A percentile compares a stretch with the other conserved stretches of the same genome.
Evolutionary conservation across 169 alveolate species (phyloP).

Genomic region (Eimeria praecox): DNA sequence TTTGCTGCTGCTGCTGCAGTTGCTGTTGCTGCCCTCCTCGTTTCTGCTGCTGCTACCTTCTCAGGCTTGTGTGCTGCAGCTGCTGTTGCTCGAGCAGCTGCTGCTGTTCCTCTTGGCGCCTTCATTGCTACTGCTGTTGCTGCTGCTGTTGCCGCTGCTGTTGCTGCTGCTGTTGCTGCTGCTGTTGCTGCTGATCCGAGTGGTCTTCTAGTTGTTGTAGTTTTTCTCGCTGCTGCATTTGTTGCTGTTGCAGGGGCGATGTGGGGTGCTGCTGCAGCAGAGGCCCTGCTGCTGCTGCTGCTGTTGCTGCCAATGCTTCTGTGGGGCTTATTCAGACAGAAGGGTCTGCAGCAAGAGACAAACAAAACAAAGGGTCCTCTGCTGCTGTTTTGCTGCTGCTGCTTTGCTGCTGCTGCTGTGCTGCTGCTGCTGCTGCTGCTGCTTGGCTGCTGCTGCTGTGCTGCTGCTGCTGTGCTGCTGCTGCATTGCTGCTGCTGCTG

Average conservation of each 20-base stretch:
- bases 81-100: background rate
- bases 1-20: background rate
- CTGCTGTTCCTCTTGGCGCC: background rate
- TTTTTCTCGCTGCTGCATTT: background rate
- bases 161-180: slow-evolving; percentile 31
- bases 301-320: slow-evolving; percentile 36
- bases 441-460: background rate
- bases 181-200: background rate
- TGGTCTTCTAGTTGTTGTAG: background rate
- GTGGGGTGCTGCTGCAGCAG: background rate
- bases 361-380: background rate
- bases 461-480: background rate
- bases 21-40: background rate
- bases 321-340: background rate
- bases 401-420: background rate
- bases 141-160: slow-evolving; percentile 31
- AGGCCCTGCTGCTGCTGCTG: slow-evolving; percentile 50
- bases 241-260: background rate
- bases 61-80: too few species aligned
- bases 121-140: background rate
- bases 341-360: slow-evolving; percentile 25
- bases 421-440: background rate
- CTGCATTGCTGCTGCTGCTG: background rate
- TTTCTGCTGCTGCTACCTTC: background rate
- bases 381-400: background rate